Percentiles rank a stretch among this genome's conserved stretches.
phyloP scores from a whole-genome alignment of 2,329 filamentous ascomycete genomes.

The Purpureocillium lavendulum region DNA sequence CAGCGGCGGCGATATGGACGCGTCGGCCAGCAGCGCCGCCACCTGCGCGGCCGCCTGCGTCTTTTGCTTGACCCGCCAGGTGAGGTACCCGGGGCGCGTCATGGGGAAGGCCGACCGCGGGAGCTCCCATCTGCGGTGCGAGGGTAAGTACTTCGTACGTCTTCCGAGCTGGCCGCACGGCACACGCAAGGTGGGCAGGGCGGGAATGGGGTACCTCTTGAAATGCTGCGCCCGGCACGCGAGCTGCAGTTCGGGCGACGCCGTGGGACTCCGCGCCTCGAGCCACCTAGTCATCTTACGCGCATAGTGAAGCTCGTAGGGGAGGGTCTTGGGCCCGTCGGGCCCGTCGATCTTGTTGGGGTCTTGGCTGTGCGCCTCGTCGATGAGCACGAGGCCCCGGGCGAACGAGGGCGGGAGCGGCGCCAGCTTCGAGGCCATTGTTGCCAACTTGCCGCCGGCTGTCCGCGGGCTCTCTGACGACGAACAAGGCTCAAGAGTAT shows the following conservation, averaged over 20 bases:
- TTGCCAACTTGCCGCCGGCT: not conserved
- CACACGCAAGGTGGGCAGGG: too few species aligned
- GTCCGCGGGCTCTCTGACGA: too few species aligned
- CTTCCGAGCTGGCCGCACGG: too few species aligned
- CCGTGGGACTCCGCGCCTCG: conserved; percentile 45
- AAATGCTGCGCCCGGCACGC: conserved; percentile 83
- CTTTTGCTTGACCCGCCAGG: conserved; percentile 70
- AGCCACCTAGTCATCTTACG: conserved; percentile 73
- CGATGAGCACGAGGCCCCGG: conserved; percentile 58
- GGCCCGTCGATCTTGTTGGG: conserved; percentile 29
- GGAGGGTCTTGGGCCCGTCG: conserved; percentile 35
- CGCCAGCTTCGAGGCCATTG: conserved; percentile 11
- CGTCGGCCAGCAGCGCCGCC: conserved; percentile 43
- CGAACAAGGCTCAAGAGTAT: too few species aligned
- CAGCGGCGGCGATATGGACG: conserved; percentile 27
- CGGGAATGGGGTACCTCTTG: conserved; percentile 42
- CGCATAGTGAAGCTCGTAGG: conserved; percentile 79
- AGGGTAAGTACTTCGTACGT: too few species aligned
- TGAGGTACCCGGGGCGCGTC: conserved; percentile 67
- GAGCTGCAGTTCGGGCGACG: conserved; percentile 60
- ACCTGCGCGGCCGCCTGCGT: conserved; percentile 49
- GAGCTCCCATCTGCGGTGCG: conserved; percentile 65
- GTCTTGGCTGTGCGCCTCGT: conserved; percentile 46
- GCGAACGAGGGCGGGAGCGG: conserved; percentile 31
- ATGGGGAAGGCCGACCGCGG: conserved; percentile 65